phyloP scores from a whole-genome alignment of 495 filamentous ascomycete genomes.

The Aspergillus incahuasiensis region DNA sequence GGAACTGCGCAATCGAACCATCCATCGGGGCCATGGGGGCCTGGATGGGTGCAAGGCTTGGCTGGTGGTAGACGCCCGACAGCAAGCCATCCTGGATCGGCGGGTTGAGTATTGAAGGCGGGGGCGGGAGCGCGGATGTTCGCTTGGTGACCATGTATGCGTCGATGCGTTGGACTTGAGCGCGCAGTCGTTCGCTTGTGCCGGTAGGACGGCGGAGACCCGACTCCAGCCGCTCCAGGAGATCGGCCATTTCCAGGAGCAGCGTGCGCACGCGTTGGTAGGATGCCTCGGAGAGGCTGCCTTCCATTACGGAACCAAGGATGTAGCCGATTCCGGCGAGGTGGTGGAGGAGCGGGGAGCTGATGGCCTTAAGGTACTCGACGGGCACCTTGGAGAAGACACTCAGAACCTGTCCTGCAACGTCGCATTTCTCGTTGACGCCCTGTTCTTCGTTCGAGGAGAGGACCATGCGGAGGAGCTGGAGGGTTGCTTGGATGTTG shows the following conservation, averaged over 20 bases:
- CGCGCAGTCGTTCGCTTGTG: not conserved
- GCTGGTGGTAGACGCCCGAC: not conserved
- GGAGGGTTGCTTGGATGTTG: slow-evolving; percentile 4
- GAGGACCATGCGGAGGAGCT: slow-evolving; percentile 3
- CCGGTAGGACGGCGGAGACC: not conserved
- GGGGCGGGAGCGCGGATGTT: not conserved
- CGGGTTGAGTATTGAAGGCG: not conserved
- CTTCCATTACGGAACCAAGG: slow-evolving; percentile 3
- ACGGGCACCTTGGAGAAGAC: slow-evolving; percentile 1
- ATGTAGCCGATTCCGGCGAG: slow-evolving; percentile 1
- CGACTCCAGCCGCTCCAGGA: slow-evolving; percentile 1
- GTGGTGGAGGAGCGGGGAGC: not conserved
- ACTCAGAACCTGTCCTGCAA: slow-evolving; percentile 1
- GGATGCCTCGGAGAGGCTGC: not conserved
- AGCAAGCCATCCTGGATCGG: not conserved
- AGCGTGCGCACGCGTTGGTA: slow-evolving; percentile 1
- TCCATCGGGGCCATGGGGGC: not conserved
- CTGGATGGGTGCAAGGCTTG: not conserved
- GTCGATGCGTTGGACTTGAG: slow-evolving; percentile 2
- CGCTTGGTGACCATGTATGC: not conserved
- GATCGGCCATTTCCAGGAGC: slow-evolving; percentile 1
- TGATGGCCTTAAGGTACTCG: slow-evolving; percentile 3
- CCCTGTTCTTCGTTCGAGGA: not conserved
- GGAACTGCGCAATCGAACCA: not conserved
- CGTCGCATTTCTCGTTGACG: not conserved